These are phyloP conservation scores for Emmonsiellopsis sp. DNA, from an alignment of 2,329 filamentous ascomycete species.

Conservation along the genomic window DNA sequence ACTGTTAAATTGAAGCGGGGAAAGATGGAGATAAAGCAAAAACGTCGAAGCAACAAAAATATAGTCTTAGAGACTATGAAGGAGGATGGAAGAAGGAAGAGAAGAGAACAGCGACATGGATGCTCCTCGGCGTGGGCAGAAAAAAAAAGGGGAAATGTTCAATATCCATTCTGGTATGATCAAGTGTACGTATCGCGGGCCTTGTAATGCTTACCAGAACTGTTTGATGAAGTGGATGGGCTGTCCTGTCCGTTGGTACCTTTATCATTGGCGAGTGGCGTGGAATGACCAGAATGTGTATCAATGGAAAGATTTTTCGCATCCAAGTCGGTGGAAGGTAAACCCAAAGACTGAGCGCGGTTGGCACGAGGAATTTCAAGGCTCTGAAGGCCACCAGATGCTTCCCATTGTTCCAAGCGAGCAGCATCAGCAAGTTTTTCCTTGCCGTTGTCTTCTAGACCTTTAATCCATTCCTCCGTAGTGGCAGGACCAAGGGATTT, in stretches of 20 bases:
- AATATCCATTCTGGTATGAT: background rate
- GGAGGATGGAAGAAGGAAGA: background rate
- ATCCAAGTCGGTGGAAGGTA: conserved; percentile 2
- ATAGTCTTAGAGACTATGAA: background rate
- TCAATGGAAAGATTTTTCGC: conserved; percentile 3
- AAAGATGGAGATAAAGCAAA: background rate
- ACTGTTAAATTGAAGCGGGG: too few species aligned
- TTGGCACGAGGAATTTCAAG: background rate
- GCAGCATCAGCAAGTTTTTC: conserved; percentile 51
- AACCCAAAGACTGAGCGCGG: background rate
- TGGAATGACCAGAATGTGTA: conserved; percentile 6
- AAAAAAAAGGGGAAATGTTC: background rate
- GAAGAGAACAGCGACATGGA: background rate
- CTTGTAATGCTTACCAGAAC: conserved; percentile 9
- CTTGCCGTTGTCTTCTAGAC: conserved; percentile 55
- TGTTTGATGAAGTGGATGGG: conserved; percentile 5
- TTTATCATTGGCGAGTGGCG: conserved; percentile 6
- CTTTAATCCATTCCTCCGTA: conserved; percentile 70
- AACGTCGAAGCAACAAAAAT: background rate
- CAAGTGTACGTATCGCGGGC: background rate
- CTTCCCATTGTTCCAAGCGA: conserved; percentile 68
- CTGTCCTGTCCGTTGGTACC: conserved; percentile 1
- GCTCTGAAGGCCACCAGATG: conserved; percentile 25
- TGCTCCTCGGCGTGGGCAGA: background rate
- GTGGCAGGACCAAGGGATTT: conserved; percentile 58